Conservation (phyloP, 345 rosid genomes). For the Populus deltoides region DNA sequence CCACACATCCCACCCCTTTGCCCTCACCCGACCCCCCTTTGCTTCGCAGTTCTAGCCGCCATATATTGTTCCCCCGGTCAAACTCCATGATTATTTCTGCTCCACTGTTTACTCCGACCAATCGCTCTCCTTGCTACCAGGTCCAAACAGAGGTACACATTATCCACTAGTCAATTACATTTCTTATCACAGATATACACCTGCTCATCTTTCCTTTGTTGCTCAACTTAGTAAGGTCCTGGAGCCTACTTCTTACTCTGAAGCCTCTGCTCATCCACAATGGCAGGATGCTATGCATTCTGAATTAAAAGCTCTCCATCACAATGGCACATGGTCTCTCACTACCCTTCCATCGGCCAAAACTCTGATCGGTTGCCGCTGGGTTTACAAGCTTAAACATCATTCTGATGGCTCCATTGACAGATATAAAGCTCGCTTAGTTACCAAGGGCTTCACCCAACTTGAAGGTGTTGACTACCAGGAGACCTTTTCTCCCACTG, state of each 20-base stretch:
- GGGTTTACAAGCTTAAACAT: neutral
- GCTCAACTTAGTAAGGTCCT: neutral
- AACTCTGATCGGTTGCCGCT: neutral
- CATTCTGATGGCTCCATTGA: neutral
- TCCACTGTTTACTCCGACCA: neutral
- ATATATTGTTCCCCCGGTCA: neutral
- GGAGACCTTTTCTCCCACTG: neutral
- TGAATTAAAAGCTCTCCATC: neutral
- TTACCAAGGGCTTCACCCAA: neutral
- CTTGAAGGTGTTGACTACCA: neutral
- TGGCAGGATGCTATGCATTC: neutral
- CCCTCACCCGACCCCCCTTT: no score
- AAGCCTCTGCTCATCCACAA: neutral
- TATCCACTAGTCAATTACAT: conserved; percentile 3
- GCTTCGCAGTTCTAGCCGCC: neutral
- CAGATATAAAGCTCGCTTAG: neutral
- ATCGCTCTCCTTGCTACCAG: neutral
- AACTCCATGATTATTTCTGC: neutral
- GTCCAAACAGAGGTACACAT: neutral
- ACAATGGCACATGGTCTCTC: neutral
- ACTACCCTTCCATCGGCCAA: neutral
- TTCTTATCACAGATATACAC: neutral
- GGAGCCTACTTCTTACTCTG: neutral
- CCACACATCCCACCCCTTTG: no score
- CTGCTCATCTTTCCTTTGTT: neutral